Evolutionary conservation across 345 rosid species (phyloP).

Genomic region (Eucalyptus victrix): DNA sequence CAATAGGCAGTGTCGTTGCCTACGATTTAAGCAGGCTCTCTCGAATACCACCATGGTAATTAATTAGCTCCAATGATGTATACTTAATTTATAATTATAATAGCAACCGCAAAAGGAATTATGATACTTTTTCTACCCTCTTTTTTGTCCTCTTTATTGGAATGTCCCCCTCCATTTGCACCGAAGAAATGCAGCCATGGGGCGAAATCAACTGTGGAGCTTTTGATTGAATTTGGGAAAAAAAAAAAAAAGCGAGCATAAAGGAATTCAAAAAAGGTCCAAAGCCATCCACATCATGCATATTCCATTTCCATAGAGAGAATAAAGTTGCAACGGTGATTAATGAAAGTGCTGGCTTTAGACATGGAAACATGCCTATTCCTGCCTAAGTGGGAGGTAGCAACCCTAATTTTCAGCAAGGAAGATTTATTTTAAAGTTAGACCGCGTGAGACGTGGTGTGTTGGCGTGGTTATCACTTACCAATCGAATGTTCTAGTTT

Average conservation of each 20-base stretch:
- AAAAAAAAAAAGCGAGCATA: neutral
- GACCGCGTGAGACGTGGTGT: fast-evolving
- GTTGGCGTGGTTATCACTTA: neutral
- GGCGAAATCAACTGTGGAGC: neutral
- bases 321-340: neutral
- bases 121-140: neutral
- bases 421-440: neutral
- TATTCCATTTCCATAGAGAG: neutral
- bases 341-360: neutral
- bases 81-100: neutral
- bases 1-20: neutral
- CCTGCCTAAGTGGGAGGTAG: neutral
- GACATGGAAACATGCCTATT: neutral
- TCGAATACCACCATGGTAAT: neutral
- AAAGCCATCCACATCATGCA: neutral
- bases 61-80: neutral
- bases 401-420: neutral
- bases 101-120: neutral
- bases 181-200: neutral
- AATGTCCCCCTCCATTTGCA: neutral
- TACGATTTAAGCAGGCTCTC: neutral
- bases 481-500: neutral
- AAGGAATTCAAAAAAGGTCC: neutral
- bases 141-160: neutral
- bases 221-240: neutral